Evolutionary conservation across 352 stramenopile species (phyloP).

Genomic region (Phytopythium oedochilum): DNA sequence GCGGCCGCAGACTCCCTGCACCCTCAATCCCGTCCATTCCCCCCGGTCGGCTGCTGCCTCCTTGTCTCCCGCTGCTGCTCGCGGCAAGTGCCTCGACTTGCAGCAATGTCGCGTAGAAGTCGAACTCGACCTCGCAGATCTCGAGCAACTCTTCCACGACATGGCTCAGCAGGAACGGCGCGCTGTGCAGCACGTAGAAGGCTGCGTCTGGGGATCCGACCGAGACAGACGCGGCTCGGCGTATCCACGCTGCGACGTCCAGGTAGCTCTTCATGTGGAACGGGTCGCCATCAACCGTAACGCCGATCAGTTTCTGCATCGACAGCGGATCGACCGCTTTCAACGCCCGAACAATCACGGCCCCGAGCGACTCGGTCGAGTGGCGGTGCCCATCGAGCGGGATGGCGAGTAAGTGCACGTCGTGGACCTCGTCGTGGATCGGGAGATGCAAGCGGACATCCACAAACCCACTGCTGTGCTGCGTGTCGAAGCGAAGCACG

Average conservation of each 20-base stretch:
- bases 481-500: slow-evolving; percentile 29
- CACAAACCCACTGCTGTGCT: slow-evolving; percentile 31
- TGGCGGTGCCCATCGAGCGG: slow-evolving; percentile 29
- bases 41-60: background rate
- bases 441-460: slow-evolving; percentile 34
- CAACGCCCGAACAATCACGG: slow-evolving; percentile 20
- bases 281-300: slow-evolving; percentile 44
- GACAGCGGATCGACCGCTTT: slow-evolving; percentile 24
- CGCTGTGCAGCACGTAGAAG: slow-evolving; percentile 40
- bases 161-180: slow-evolving; percentile 31
- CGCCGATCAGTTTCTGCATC: slow-evolving; percentile 37
- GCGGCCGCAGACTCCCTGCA: background rate
- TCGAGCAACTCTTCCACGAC: slow-evolving; percentile 43
- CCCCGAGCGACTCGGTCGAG: slow-evolving; percentile 19
- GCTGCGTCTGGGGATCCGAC: slow-evolving; percentile 5
- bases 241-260: slow-evolving; percentile 19
- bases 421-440: slow-evolving; percentile 39
- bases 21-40: background rate
- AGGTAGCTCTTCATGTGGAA: slow-evolving; percentile 38
- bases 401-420: slow-evolving; percentile 38
- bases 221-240: slow-evolving; percentile 13
- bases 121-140: slow-evolving; percentile 31
- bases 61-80: background rate
- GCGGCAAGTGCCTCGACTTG: slow-evolving; percentile 24
- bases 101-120: slow-evolving; percentile 25